Conservation (phyloP, 306 rosid species). For the Amphicarpaea edgeworthii region DNA sequence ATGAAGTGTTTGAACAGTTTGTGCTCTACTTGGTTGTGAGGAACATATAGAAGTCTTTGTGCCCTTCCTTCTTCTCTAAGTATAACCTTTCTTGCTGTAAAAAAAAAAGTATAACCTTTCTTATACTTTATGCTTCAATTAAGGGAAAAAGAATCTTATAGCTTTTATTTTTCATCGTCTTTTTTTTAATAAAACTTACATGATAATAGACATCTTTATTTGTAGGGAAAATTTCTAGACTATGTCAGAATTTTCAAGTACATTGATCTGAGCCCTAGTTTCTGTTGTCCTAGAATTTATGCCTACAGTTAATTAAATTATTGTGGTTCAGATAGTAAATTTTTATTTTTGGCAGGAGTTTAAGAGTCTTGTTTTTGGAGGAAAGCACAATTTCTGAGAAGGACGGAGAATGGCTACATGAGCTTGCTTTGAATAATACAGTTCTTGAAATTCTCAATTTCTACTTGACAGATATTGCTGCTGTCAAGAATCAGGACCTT, state of each 20-base stretch:
- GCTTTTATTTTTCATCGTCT: background rate
- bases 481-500: constrained; percentile 68
- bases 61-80: no score
- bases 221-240: background rate
- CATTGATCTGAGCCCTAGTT: constrained; percentile 46
- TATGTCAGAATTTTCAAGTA: constrained; percentile 33
- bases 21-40: no score
- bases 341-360: constrained; percentile 61
- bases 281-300: constrained; percentile 21
- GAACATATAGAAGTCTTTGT: no score
- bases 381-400: constrained; percentile 73
- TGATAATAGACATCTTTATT: background rate
- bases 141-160: background rate
- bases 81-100: no score
- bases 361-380: constrained; percentile 82
- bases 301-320: constrained; percentile 17
- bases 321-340: constrained; percentile 8
- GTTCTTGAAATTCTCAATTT: constrained; percentile 84
- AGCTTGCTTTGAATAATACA: constrained; percentile 83
- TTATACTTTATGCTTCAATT: no score
- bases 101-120: no score
- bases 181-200: background rate
- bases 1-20: background rate
- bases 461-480: constrained; percentile 79
- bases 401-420: constrained; percentile 85